These are phyloP conservation scores for Wickerhamiella kurtzmanii DNA, from an alignment of 805 yeast species.

Conservation along the genomic window DNA sequence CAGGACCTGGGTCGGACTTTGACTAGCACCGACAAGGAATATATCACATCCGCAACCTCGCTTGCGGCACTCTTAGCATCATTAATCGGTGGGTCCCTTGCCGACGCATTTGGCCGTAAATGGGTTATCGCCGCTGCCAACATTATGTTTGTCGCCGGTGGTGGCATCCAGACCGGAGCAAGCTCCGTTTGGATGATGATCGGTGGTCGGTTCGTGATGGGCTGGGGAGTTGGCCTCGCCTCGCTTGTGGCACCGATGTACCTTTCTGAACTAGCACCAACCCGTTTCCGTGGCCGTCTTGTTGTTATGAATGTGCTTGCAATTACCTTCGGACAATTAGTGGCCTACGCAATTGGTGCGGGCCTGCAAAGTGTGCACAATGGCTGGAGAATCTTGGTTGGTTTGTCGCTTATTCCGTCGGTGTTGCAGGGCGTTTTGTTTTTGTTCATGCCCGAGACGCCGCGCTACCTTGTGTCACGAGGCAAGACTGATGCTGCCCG, in stretches of 20 bases:
- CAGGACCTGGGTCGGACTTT: conserved; percentile 50
- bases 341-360: conserved; percentile 61
- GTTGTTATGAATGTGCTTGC: conserved; percentile 80
- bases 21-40: conserved; percentile 68
- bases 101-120: conserved; percentile 76
- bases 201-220: conserved; percentile 82
- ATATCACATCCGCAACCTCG: conserved; percentile 89
- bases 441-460: conserved; percentile 87
- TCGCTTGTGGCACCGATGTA: conserved; percentile 89
- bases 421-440: conserved; percentile 62
- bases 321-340: conserved; percentile 87
- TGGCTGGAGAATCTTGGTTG: conserved; percentile 92
- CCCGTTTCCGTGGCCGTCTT: conserved; percentile 78
- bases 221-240: conserved; percentile 93
- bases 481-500: conserved; percentile 54
- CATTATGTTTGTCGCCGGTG: conserved; percentile 69
- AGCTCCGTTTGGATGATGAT: conserved; percentile 82
- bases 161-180: conserved; percentile 71
- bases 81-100: conserved; percentile 61
- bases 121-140: conserved; percentile 75
- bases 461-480: conserved; percentile 71
- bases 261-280: conserved; percentile 85
- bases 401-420: conserved; percentile 80
- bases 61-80: conserved; percentile 83
- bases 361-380: conserved; percentile 58